Base-by-base conservation (phyloP, 2,329 filamentous ascomycete species). In the Aspergillus versicolor region DNA sequence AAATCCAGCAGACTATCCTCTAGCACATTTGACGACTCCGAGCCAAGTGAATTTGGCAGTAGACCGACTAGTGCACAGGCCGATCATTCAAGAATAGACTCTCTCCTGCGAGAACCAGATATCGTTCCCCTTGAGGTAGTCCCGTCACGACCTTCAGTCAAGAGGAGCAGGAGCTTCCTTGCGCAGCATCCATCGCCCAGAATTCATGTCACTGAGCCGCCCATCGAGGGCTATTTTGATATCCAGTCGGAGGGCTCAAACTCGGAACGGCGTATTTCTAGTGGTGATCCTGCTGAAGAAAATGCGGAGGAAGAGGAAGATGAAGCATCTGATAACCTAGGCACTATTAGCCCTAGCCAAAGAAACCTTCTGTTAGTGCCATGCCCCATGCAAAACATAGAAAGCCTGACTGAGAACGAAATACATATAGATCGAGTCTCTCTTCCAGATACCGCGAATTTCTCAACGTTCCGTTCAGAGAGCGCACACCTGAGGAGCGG, bases 131-230 rank as follows among this genome's bases (percentile, higher is more conserved):
- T 49, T 13, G 59, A 61, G 13, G 19, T 54, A 11, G 30, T 61
- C 32, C 49, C 60, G 2, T 57, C 64, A 1, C 57, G 63, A 11
- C 63, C 66, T 2, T 48, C 61, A 3, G 56, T 72, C 13, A 62
- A 57, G 41, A 60, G 63, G 24, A 66, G 60, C 21, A 64, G 53
- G 41, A 71, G 67, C n/a, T 71, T 65, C 24, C 46, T 66, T 12
- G 57, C 59, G 8, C 57, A 41, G n/a, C 44, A 57, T 3, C 27
- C 52, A 21, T 70, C 66, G 17, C 69, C 70, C 7, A 62, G 57
- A 8, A 70, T 72, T 7, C 70, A 72, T 52, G 62, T 72, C 34
- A 67, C 64, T 7, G 67, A 69, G 48, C 63, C 68, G n/a, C 46
- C 53, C 2, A 53, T 52, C 2, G 64, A 69, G 22, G 57, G 53